These are phyloP conservation scores for Daedaleopsis nitida DNA, from an alignment of 768 basidiomycete genomes.

Conservation along the genomic window DNA sequence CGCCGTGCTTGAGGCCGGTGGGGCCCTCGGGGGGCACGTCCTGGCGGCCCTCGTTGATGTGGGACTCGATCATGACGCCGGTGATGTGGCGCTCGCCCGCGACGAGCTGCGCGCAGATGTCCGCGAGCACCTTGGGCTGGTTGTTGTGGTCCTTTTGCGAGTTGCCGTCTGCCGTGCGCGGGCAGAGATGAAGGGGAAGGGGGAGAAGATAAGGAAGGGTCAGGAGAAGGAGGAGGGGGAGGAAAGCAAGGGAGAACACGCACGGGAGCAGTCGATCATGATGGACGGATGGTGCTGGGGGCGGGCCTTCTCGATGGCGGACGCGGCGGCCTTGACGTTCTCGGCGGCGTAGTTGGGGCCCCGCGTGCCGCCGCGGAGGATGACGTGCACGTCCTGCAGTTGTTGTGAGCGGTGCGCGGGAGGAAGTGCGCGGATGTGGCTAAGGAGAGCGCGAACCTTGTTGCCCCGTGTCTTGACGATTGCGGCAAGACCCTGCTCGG, in stretches of 20 bases:
- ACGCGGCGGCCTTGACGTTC: conserved; percentile 64
- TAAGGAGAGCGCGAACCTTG: conserved; percentile 33
- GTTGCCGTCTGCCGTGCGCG: conserved; percentile 72
- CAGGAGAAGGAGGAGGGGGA: background rate
- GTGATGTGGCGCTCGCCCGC: conserved; percentile 75
- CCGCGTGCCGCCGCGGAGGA: conserved; percentile 88
- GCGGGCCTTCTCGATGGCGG: conserved; percentile 65
- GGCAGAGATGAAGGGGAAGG: too few species aligned
- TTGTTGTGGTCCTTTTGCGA: conserved; percentile 94
- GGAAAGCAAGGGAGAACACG: conserved; percentile 28
- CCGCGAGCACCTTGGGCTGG: conserved; percentile 78
- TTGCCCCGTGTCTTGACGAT: conserved; percentile 81
- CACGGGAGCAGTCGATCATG: conserved; percentile 88
- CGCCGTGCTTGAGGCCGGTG: conserved; percentile 68
- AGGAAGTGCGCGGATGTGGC: background rate
- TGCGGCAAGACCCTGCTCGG: conserved; percentile 85
- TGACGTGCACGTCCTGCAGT: conserved; percentile 87
- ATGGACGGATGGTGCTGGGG: conserved; percentile 59
- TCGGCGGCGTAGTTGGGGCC: conserved; percentile 89
- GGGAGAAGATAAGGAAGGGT: background rate
- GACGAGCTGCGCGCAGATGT: conserved; percentile 73
- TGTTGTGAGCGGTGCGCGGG: too few species aligned
- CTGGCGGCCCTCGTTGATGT: conserved; percentile 90
- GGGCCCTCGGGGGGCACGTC: conserved; percentile 79
- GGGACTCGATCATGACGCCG: conserved; percentile 97